Percentiles rank a stretch among this genome's conserved stretches.
Conservation (phyloP, 1,139 yeast genomes). For the Candida freyschussii region DNA sequence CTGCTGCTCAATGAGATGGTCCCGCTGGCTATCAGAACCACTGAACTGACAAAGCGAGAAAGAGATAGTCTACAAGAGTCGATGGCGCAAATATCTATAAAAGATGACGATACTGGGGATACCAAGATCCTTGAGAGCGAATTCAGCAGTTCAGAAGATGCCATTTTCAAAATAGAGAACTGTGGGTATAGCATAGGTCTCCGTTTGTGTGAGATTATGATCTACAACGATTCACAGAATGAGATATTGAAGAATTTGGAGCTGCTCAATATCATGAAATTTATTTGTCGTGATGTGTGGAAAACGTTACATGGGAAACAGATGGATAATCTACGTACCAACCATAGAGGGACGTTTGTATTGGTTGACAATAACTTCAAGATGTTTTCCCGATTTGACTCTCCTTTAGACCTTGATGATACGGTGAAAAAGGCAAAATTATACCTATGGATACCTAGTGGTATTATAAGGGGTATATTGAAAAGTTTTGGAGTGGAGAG, state of each 20-base stretch:
- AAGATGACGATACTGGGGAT: slow-evolving; percentile 37
- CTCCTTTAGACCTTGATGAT: slow-evolving; percentile 44
- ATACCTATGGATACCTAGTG: slow-evolving; percentile 78
- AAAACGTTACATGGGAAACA: slow-evolving; percentile 72
- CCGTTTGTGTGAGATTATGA: slow-evolving; percentile 65
- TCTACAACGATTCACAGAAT: slow-evolving; percentile 50
- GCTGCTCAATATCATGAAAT: slow-evolving; percentile 79
- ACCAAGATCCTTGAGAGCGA: slow-evolving; percentile 37
- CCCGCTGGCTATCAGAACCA: slow-evolving; percentile 61
- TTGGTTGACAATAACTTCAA: slow-evolving; percentile 64
- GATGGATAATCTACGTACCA: slow-evolving; percentile 87
- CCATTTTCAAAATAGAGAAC: slow-evolving; percentile 54
- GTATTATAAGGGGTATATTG: slow-evolving; percentile 76
- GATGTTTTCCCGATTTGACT: slow-evolving; percentile 51
- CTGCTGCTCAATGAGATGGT: slow-evolving; percentile 69
- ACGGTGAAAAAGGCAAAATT: slow-evolving; percentile 45
- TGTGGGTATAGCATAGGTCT: slow-evolving; percentile 75
- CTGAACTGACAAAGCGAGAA: slow-evolving; percentile 30
- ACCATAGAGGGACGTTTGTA: slow-evolving; percentile 84
- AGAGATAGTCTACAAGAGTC: slow-evolving; percentile 9
- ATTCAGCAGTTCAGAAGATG: slow-evolving; percentile 44
- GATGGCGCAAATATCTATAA: slow-evolving; percentile 21
- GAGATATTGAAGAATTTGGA: slow-evolving; percentile 46
- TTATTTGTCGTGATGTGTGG: slow-evolving; percentile 92
- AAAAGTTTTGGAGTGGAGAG: slow-evolving; percentile 67